A percentile compares a stretch with the other conserved stretches of the same genome.
Conservation (phyloP, 768 basidiomycete genomes). For the Suillus bovinus region DNA sequence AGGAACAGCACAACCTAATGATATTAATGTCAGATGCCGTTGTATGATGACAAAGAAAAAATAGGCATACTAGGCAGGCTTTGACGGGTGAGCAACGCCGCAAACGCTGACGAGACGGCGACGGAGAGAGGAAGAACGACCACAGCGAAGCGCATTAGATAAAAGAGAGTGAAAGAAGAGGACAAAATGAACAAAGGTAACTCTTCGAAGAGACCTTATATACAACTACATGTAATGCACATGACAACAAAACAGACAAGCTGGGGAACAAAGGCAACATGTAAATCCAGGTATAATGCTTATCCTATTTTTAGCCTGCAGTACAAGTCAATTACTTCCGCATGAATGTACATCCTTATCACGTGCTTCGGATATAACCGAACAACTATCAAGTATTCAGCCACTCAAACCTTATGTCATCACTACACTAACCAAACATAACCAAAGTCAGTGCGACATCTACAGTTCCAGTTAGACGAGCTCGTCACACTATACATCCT, state of each 20-base stretch:
- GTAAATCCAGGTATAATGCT: not conserved
- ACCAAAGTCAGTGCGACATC: constrained; percentile 38
- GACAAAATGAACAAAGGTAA: not conserved
- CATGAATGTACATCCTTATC: not conserved
- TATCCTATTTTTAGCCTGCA: not conserved
- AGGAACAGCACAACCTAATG: constrained; percentile 49
- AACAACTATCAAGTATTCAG: constrained; percentile 41
- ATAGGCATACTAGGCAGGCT: constrained; percentile 23
- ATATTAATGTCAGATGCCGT: not conserved
- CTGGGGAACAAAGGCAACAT: constrained; percentile 5
- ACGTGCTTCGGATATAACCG: constrained; percentile 34
- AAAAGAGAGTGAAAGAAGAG: constrained; percentile 6
- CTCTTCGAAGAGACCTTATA: not conserved
- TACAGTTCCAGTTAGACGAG: constrained; percentile 21
- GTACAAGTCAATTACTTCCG: not conserved
- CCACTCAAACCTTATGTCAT: constrained; percentile 60
- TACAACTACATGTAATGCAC: not conserved
- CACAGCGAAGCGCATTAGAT: constrained; percentile 20
- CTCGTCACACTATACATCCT: constrained; percentile 43
- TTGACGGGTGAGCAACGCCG: constrained; percentile 22
- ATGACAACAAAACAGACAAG: constrained; percentile 8
- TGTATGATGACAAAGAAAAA: constrained; percentile 4
- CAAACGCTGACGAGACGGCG: constrained; percentile 18
- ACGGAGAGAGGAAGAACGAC: constrained; percentile 17
- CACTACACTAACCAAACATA: constrained; percentile 40